Evolutionary conservation across 2,329 filamentous ascomycete species (phyloP).

Genomic region (Penicillium frequentans): DNA sequence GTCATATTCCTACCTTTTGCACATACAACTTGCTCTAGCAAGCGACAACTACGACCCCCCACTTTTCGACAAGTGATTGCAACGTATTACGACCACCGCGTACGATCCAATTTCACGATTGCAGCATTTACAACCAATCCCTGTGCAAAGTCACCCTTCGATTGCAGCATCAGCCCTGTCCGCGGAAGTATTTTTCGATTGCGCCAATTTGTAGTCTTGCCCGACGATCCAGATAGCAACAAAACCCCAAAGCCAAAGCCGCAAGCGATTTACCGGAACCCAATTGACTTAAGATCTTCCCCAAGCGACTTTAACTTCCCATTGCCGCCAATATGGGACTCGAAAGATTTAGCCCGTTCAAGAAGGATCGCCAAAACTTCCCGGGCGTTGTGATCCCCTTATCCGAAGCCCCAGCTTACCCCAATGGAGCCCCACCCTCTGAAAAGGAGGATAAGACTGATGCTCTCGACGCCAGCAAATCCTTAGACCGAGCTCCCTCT

Average conservation of each 20-base stretch:
- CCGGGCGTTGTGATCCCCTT: constrained; percentile 54
- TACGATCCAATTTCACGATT: neutral
- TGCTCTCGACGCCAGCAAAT: constrained; percentile 29
- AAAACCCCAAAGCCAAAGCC: neutral
- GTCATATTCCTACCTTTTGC: neutral
- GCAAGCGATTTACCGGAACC: constrained; percentile 1
- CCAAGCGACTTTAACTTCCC: constrained; percentile 10
- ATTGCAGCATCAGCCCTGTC: constrained; percentile 17
- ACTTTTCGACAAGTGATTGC: neutral
- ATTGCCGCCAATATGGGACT: constrained; percentile 29
- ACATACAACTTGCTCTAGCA: constrained; percentile 13
- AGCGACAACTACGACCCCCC: neutral
- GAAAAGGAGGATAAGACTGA: constrained; percentile 34
- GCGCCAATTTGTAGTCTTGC: neutral
- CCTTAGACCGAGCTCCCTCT: constrained; percentile 32
- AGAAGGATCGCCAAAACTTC: constrained; percentile 52
- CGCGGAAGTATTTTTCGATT: neutral
- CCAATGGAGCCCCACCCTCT: constrained; percentile 1
- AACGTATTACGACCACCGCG: neutral
- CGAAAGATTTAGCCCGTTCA: constrained; percentile 48
- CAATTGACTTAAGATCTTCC: neutral
- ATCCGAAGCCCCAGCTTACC: constrained; percentile 42
- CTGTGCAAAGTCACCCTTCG: constrained; percentile 2
- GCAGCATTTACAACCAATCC: constrained; percentile 2
- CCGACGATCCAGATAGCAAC: constrained; percentile 7